Evolutionary conservation across 2,329 filamentous ascomycete species (phyloP).

Genomic region (Shiraia sp.): DNA sequence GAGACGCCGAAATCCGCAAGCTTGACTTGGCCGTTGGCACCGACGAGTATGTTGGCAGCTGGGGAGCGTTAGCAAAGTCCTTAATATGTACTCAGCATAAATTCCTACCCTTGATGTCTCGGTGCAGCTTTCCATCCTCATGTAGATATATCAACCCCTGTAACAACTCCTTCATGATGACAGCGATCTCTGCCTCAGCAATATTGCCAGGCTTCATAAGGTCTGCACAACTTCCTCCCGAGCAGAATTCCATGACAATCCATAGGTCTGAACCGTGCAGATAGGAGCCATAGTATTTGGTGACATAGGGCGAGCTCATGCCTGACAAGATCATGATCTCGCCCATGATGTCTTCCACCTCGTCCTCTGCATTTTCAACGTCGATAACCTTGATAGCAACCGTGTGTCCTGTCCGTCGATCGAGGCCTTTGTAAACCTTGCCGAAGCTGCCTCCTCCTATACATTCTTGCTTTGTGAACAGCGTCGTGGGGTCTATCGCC

Average conservation of each 20-base stretch:
- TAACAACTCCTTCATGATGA: constrained; percentile 88
- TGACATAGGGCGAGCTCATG: constrained; percentile 93
- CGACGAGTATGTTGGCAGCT: constrained; percentile 92
- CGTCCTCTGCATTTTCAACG: constrained; percentile 97
- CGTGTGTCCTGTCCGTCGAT: constrained; percentile 88
- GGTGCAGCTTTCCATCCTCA: constrained; percentile 91
- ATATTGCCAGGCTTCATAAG: constrained; percentile 92
- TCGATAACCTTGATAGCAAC: constrained; percentile 99
- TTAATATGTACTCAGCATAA: background rate
- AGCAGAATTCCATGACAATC: constrained; percentile 99
- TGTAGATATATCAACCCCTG: constrained; percentile 92
- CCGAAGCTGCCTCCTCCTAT: constrained; percentile 96
- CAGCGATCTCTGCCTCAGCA: constrained; percentile 93
- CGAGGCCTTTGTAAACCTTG: constrained; percentile 97
- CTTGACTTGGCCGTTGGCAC: constrained; percentile 92
- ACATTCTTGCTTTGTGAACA: constrained; percentile 79
- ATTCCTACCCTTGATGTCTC: constrained; percentile 92
- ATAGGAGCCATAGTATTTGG: constrained; percentile 96
- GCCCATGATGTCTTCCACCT: constrained; percentile 98
- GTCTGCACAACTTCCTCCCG: constrained; percentile 93
- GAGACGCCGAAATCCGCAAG: constrained; percentile 97
- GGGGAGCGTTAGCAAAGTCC: constrained; percentile 11
- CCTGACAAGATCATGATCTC: constrained; percentile 97
- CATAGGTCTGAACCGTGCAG: constrained; percentile 94
- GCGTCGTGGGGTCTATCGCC: constrained; percentile 78